These are phyloP conservation scores for Penicillium odoratum DNA, from an alignment of 495 filamentous ascomycete species.

Conservation along the genomic window DNA sequence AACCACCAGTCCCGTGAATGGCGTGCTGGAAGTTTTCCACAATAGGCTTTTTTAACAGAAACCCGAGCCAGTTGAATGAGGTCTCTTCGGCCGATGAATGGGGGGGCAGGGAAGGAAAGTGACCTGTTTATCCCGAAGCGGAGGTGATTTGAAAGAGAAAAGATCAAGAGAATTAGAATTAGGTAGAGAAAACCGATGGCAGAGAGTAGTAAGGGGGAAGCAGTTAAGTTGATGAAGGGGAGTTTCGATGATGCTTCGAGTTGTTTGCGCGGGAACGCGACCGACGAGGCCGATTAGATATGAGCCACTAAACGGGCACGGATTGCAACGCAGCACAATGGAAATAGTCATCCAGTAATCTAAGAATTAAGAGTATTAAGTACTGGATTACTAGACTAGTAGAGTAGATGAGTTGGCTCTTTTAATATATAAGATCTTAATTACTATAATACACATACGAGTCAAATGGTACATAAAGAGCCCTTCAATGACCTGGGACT, in stretches of 20 bases:
- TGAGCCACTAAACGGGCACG: conserved; percentile 10
- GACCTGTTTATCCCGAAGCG: conserved; percentile 1
- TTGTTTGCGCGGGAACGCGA: conserved; percentile 36
- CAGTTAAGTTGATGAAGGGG: conserved; percentile 9
- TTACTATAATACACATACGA: not conserved
- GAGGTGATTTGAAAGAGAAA: not conserved
- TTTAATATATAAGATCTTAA: not conserved
- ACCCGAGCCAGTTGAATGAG: conserved; percentile 14
- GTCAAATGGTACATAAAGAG: too few relatives aligned
- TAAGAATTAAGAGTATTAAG: too few relatives aligned
- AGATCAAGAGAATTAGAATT: not conserved
- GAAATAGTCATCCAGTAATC: too few relatives aligned
- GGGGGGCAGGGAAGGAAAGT: not conserved
- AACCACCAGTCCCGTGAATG: conserved; percentile 9
- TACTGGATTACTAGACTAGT: too few relatives aligned
- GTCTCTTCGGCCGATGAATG: conserved; percentile 8
- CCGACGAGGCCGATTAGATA: conserved; percentile 20
- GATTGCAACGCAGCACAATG: conserved; percentile 2
- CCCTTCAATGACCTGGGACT: not conserved
- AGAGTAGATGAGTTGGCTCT: not conserved
- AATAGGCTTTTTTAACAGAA: not conserved
- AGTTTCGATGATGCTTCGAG: conserved; percentile 34
- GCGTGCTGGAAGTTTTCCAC: conserved; percentile 5
- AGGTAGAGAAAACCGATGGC: conserved; percentile 2
- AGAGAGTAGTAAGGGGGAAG: conserved; percentile 1